phyloP scores from a whole-genome alignment of 371 early-diverging fungal genomes.

The Rhizopus sp. region DNA sequence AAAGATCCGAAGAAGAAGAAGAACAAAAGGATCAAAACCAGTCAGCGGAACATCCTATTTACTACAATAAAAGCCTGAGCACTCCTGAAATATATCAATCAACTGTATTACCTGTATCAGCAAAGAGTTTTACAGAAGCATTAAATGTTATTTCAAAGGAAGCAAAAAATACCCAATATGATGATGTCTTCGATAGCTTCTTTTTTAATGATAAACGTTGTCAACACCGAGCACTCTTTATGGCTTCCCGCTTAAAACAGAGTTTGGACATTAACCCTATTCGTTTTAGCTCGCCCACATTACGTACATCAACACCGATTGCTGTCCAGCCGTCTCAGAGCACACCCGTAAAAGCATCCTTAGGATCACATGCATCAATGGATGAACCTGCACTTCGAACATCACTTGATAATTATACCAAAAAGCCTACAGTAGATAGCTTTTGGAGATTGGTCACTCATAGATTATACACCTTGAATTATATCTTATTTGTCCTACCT shows the following conservation, averaged over 20 bases:
- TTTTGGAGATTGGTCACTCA: slow-evolving; percentile 44
- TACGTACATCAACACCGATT: slow-evolving; percentile 12
- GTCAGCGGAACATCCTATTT: slow-evolving; percentile 2
- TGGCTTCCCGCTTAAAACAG: slow-evolving; percentile 46
- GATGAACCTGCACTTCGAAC: neutral
- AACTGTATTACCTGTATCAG: slow-evolving; percentile 12
- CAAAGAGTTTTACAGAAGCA: slow-evolving; percentile 40
- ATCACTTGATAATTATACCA: slow-evolving; percentile 3
- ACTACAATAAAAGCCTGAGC: slow-evolving; percentile 8
- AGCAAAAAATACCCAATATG: slow-evolving; percentile 36
- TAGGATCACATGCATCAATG: slow-evolving; percentile 5
- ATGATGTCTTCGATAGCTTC: slow-evolving; percentile 44
- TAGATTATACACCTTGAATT: slow-evolving; percentile 49
- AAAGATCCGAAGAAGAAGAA: slow-evolving; percentile 6
- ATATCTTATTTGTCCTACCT: slow-evolving; percentile 46
- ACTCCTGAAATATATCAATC: slow-evolving; percentile 14
- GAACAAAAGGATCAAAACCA: slow-evolving; percentile 7
- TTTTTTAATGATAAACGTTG: slow-evolving; percentile 54
- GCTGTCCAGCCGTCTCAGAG: slow-evolving; percentile 13
- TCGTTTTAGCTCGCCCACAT: slow-evolving; percentile 16
- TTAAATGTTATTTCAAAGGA: slow-evolving; percentile 42
- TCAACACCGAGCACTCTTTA: slow-evolving; percentile 47
- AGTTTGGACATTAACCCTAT: slow-evolving; percentile 27
- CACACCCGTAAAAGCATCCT: slow-evolving; percentile 13
- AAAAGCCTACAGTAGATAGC: slow-evolving; percentile 14